phyloP scores from a whole-genome alignment of 257 asterid genomes.

The Salvia splendens region DNA sequence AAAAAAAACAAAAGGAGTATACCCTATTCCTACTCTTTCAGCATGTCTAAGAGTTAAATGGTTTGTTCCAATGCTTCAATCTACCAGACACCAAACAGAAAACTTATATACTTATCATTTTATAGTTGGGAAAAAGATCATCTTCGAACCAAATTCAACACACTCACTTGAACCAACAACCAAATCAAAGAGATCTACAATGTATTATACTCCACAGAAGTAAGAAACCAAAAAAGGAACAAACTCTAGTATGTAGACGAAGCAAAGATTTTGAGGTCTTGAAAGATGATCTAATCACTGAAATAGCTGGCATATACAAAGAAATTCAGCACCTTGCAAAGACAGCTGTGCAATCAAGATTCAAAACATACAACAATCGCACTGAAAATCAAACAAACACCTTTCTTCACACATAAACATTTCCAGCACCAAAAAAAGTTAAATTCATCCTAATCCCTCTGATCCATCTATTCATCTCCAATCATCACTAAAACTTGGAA shows the following conservation, averaged over 20 bases:
- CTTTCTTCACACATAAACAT: not conserved
- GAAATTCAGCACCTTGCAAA: not conserved
- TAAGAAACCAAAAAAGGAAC: too few species aligned
- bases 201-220: not conserved
- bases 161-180: not conserved
- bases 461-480: slow-evolving; percentile 5
- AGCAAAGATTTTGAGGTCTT: not conserved
- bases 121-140: not conserved
- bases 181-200: slow-evolving; percentile 1
- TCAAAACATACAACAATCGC: too few species aligned
- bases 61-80: too few species aligned
- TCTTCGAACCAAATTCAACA: slow-evolving; percentile 13
- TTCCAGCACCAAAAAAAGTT: not conserved
- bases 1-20: too few species aligned
- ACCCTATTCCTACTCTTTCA: too few species aligned
- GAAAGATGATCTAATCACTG: not conserved
- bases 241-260: too few species aligned
- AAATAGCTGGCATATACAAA: slow-evolving; percentile 2
- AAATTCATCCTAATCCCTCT: not conserved
- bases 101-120: not conserved
- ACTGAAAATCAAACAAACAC: too few species aligned
- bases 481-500: not conserved
- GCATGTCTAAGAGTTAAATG: too few species aligned
- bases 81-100: not conserved
- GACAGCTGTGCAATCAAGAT: too few species aligned